Percentiles rank a stretch among this genome's conserved stretches.
Evolutionary conservation across 164 flowering plant genomes (phyloP).

Genomic region (Vitis cinerea): DNA sequence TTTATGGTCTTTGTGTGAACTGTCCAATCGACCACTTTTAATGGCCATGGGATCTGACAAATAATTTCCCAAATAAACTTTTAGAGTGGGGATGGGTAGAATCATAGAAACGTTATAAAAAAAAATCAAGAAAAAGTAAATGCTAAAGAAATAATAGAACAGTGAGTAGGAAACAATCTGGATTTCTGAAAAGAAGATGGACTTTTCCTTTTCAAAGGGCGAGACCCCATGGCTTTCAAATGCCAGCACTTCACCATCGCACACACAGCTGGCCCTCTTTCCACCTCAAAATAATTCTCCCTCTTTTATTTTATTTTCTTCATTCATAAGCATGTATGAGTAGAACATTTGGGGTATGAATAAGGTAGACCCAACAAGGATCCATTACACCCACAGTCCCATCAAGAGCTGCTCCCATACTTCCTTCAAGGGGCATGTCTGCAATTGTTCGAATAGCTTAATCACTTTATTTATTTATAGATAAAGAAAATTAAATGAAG

Average conservation of each 20-base stretch:
- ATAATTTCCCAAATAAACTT: too few relatives aligned
- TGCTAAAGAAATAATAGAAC: neutral
- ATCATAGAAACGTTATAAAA: too few relatives aligned
- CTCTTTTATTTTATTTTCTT: neutral
- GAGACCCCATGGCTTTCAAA: neutral
- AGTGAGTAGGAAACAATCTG: too few relatives aligned
- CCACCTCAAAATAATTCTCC: neutral
- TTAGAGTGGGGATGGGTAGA: too few relatives aligned
- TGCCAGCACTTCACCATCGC: slow-evolving; percentile 12
- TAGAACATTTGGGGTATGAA: neutral
- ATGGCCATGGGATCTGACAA: too few relatives aligned
- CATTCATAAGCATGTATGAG: neutral
- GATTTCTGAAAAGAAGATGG: neutral
- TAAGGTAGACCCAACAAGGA: neutral
- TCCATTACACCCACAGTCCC: neutral
- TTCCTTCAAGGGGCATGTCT: too few relatives aligned
- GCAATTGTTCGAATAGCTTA: too few relatives aligned
- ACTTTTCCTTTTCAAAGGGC: neutral
- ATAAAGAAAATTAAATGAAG: too few relatives aligned
- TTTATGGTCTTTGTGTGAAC: too few relatives aligned
- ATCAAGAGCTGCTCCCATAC: too few relatives aligned
- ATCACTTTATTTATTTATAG: too few relatives aligned
- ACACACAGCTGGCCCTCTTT: slow-evolving; percentile 9
- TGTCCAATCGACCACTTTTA: too few relatives aligned
- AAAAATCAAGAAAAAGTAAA: neutral